phyloP scores from a whole-genome alignment of 768 basidiomycete genomes.

The Podaxis carcinomalis region DNA sequence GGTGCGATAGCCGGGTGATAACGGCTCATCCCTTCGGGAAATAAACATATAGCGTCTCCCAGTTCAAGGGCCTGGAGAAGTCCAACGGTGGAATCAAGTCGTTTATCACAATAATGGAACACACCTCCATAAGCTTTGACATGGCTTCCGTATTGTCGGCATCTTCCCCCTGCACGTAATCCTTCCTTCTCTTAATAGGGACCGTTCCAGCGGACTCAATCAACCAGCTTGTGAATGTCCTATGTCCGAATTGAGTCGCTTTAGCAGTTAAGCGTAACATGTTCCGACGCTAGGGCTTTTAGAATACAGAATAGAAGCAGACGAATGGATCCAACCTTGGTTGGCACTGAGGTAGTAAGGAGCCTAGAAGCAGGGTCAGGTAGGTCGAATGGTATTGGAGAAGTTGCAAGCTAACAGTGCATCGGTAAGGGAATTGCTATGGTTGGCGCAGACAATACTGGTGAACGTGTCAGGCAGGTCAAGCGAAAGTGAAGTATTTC shows the following conservation, averaged over 20 bases:
- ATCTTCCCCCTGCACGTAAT: constrained; percentile 43
- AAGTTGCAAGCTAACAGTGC: constrained; percentile 55
- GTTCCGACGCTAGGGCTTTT: constrained; percentile 53
- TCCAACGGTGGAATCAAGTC: constrained; percentile 3
- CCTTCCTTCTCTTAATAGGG: constrained; percentile 75
- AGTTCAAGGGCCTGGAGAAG: constrained; percentile 58
- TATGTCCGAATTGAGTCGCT: constrained; percentile 78
- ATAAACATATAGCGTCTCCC: constrained; percentile 78
- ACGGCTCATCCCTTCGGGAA: constrained; percentile 84
- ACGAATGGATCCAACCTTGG: constrained; percentile 39
- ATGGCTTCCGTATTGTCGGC: constrained; percentile 70
- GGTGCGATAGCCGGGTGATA: constrained; percentile 87
- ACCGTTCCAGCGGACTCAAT: constrained; percentile 87
- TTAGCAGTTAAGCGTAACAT: constrained; percentile 86
- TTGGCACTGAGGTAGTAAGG: constrained; percentile 70
- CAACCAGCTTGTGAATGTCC: constrained; percentile 86
- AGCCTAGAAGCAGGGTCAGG: constrained; percentile 37
- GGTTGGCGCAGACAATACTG: constrained; percentile 84
- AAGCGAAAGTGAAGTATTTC: background rate
- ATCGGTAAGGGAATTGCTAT: constrained; percentile 83
- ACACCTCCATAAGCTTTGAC: constrained; percentile 63
- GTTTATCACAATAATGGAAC: constrained; percentile 10
- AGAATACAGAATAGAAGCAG: background rate
- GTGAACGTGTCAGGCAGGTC: constrained; percentile 4
- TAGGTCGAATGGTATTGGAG: background rate